Evolutionary conservation across 2,329 filamentous ascomycete species (phyloP).

Genomic region (Calycina herbarum): DNA sequence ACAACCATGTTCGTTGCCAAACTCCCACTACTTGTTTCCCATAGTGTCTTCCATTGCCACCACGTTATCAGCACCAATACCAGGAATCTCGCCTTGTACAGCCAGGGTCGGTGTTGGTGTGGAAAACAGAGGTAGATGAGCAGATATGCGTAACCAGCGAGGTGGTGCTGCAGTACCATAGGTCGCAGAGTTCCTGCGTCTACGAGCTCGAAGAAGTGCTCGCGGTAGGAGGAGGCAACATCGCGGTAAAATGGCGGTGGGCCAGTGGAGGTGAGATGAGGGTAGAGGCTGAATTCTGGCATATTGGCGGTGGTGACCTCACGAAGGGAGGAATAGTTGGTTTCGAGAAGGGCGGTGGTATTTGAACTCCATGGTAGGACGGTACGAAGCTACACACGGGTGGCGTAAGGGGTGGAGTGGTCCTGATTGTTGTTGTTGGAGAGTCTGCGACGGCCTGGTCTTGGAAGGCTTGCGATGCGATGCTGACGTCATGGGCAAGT

Average conservation of each 20-base stretch:
- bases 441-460: neutral
- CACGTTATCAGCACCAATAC: conserved; percentile 46
- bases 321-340: neutral
- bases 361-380: conserved; percentile 4
- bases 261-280: conserved; percentile 27
- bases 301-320: conserved; percentile 14
- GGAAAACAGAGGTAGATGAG: conserved; percentile 57
- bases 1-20: conserved; percentile 51
- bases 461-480: neutral
- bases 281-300: conserved; percentile 22
- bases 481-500: conserved; percentile 2
- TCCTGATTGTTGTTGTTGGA: neutral
- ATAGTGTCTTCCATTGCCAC: conserved; percentile 47
- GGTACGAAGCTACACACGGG: conserved; percentile 4
- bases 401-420: neutral
- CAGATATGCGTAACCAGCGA: conserved; percentile 50
- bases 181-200: conserved; percentile 46
- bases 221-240: conserved; percentile 39
- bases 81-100: conserved; percentile 52
- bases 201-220: conserved; percentile 40
- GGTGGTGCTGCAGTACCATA: conserved; percentile 52
- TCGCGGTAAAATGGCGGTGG: conserved; percentile 24
- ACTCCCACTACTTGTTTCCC: conserved; percentile 50
- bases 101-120: conserved; percentile 50
- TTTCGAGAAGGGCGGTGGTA: neutral